Base-by-base conservation (phyloP, 1,284 basidiomycete genomes). In the Porogramme epimiltina region DNA sequence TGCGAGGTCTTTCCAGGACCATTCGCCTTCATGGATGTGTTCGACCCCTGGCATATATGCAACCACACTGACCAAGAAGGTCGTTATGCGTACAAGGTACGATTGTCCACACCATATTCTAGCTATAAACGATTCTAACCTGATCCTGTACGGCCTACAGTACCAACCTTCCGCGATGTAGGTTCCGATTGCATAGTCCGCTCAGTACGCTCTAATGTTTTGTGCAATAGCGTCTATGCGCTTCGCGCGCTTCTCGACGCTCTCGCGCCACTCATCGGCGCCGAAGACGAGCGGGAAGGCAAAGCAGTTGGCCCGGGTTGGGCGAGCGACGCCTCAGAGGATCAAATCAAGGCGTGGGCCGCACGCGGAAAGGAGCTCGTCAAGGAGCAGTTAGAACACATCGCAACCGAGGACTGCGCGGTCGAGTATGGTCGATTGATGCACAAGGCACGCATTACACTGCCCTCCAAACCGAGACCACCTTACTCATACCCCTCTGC, bases 11-110 rank as follows among this genome's bases (percentile, higher is more conserved):
- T n/a, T n/a, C 19, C 56, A 85, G 85, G 90, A 16, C 94, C 95
- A 42, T 98, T 91, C 63, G 93, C 93, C 0, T 98, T 97, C 72
- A 98, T 98, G 95, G 93, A 95, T 63, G 82, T 92, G 2, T 95
- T 87, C 61, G 88, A 97, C 64, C 68, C 84, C 0, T 75, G 79
- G 47, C 93, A 96, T 63, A 91, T 98, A 52, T 98, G 95, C 77
- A 98, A 98, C 65, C 95, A 98, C 66, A 87, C 87, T 0, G 96
- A 99, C 65, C 82, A 85, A 25, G 78, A 80, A 48, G 95, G 95
- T 0, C 78, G 95, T 38, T 99, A 98, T 66, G 79, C 89, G 2
- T 98, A 95, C 75, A 82, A 82, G 71, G 87, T 87, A 8, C 28
- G 8, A 8, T 31, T 31, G 28, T 31, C 13, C 28, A 6, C 28